Conservation (phyloP, 106 monocot genomes). For the Acorus gramineus region DNA sequence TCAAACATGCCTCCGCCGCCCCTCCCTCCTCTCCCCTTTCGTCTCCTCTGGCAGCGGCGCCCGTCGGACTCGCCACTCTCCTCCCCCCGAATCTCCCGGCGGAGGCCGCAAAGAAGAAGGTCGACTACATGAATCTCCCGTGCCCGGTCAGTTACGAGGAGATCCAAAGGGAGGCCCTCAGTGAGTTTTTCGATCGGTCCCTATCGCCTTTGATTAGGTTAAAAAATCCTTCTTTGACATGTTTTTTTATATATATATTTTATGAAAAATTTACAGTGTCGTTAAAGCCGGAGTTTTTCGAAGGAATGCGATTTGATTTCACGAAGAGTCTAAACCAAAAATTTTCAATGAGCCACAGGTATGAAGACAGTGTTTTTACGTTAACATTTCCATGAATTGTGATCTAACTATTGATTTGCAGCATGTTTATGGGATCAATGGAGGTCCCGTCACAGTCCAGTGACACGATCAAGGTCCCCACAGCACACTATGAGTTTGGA, state of each 20-base stretch:
- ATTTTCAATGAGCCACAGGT: conserved; percentile 96
- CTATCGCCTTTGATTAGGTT: not conserved
- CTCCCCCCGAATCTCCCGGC: conserved; percentile 17
- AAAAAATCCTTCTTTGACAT: not conserved
- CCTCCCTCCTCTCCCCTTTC: not conserved
- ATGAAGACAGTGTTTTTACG: not conserved
- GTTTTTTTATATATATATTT: not conserved
- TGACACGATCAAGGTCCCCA: conserved; percentile 79
- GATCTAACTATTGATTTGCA: conserved; percentile 16
- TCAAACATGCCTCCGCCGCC: conserved; percentile 30
- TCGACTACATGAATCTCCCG: conserved; percentile 77
- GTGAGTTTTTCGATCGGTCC: conserved; percentile 25
- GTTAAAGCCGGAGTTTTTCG: conserved; percentile 90
- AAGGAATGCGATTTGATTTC: conserved; percentile 94
- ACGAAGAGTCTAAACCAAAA: conserved; percentile 92
- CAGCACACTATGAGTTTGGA: conserved; percentile 93
- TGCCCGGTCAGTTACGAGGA: conserved; percentile 83
- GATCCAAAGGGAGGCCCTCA: conserved; percentile 72
- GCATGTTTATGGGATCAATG: conserved; percentile 91
- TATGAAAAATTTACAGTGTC: conserved; percentile 91
- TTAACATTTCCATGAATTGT: not conserved
- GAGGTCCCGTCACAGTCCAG: conserved; percentile 77
- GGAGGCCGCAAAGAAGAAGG: conserved; percentile 36
- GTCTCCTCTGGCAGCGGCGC: conserved; percentile 20
- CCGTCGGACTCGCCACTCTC: conserved; percentile 24